Conservation (phyloP, 2,329 filamentous ascomycete genomes). For the Pleoardoris graminearum region DNA sequence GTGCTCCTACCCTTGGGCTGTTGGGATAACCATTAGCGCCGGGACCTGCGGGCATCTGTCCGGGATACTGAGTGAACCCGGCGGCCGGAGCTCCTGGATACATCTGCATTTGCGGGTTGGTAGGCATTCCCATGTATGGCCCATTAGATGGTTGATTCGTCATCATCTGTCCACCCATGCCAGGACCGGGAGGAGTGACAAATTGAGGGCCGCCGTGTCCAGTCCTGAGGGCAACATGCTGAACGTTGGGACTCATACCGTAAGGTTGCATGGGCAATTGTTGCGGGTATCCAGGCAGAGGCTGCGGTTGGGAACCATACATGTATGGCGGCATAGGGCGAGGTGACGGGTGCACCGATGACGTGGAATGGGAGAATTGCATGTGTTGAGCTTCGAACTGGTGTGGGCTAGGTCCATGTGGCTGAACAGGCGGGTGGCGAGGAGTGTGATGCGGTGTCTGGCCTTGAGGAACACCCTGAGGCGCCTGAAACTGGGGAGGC, state of each 20-base stretch:
- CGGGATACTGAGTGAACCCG: conserved; percentile 67
- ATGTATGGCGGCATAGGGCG: conserved; percentile 72
- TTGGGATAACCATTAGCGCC: conserved; percentile 74
- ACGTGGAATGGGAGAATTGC: conserved; percentile 80
- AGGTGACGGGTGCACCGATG: conserved; percentile 80
- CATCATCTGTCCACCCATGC: conserved; percentile 78
- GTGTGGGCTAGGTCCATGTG: conserved; percentile 69
- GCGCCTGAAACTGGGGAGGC: conserved; percentile 76
- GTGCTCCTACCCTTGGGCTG: conserved; percentile 78
- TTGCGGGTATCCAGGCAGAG: conserved; percentile 53
- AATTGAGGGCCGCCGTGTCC: conserved; percentile 75
- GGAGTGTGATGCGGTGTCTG: conserved; percentile 76
- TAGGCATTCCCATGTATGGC: conserved; percentile 70
- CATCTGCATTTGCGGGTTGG: conserved; percentile 76
- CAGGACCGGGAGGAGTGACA: conserved; percentile 68
- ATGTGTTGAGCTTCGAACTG: conserved; percentile 84
- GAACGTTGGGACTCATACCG: conserved; percentile 69
- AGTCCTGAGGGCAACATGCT: conserved; percentile 72
- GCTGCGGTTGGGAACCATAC: conserved; percentile 67
- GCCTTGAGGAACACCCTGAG: conserved; percentile 67
- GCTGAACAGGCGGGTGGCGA: conserved; percentile 75
- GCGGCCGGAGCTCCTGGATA: conserved; percentile 71
- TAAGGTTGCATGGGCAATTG: conserved; percentile 67
- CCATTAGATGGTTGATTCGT: conserved; percentile 71
- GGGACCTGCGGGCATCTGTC: conserved; percentile 54